phyloP scores from a whole-genome alignment of 1,284 basidiomycete genomes.

The Marasmius oreades region DNA sequence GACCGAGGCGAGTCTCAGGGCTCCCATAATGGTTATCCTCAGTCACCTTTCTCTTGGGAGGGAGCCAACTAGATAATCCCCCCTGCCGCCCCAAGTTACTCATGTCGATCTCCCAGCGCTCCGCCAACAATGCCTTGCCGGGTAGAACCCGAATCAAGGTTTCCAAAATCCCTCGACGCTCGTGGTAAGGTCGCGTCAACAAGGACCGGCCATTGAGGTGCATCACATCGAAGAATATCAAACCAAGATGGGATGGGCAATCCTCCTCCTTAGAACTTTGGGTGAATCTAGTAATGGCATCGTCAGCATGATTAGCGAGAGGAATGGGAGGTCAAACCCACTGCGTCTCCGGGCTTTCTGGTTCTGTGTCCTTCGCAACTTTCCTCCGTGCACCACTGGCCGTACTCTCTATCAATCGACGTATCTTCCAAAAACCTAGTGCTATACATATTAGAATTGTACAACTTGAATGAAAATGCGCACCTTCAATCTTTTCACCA shows the following conservation, averaged over 20 bases:
- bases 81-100: conserved; percentile 13
- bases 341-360: neutral
- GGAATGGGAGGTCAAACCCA: neutral
- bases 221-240: conserved; percentile 85
- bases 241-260: conserved; percentile 55
- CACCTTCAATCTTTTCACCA: conserved; percentile 60
- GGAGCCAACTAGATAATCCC: conserved; percentile 6
- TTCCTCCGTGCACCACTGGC: conserved; percentile 39
- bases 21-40: conserved; percentile 20
- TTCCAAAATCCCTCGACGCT: conserved; percentile 62
- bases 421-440: conserved; percentile 73
- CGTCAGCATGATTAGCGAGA: conserved; percentile 13
- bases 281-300: conserved; percentile 44
- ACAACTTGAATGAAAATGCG: too few relatives aligned
- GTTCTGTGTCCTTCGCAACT: neutral
- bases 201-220: conserved; percentile 58
- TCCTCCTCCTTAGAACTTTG: conserved; percentile 31
- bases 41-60: conserved; percentile 20
- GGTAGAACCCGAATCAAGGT: conserved; percentile 44
- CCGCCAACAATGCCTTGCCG: conserved; percentile 61
- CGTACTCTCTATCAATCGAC: conserved; percentile 51
- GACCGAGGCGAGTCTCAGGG: conserved; percentile 28
- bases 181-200: conserved; percentile 50
- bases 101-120: conserved; percentile 42
- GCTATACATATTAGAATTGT: conserved; percentile 2